Evolutionary conservation across 148 eudicot genomes (phyloP).

Genomic region (Arctostaphylos glauca): DNA sequence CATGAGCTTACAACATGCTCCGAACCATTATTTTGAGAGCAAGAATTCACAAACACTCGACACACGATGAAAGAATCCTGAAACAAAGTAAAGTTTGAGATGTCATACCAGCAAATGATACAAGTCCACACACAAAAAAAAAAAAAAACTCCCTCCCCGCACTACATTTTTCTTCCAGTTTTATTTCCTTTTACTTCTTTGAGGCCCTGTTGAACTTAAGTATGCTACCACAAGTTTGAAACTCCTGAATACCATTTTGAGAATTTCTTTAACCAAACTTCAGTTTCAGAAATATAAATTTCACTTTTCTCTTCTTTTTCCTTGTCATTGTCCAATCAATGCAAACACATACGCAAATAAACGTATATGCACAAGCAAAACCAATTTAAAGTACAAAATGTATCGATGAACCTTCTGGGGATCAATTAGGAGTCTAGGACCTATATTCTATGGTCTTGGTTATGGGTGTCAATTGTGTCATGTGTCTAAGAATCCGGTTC

Average conservation of each 20-base stretch:
- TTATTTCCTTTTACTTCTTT: background rate
- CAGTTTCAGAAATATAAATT: background rate
- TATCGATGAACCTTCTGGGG: no score
- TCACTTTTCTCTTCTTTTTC: background rate
- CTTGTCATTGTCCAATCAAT: background rate
- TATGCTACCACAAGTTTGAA: background rate
- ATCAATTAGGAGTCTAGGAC: no score
- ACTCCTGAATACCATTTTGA: background rate
- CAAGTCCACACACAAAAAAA: background rate
- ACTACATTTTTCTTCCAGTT: background rate
- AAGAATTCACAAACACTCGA: constrained; percentile 43
- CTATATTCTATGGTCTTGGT: no score
- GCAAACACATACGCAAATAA: no score
- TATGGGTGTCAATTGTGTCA: no score
- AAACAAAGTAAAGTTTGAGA: constrained; percentile 15
- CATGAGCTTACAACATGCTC: constrained; percentile 46
- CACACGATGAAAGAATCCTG: constrained; percentile 58
- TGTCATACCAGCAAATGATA: background rate
- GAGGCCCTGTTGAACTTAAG: background rate
- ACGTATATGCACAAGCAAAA: no score
- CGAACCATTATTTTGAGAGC: constrained; percentile 24
- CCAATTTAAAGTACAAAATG: no score
- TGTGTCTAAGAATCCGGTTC: no score
- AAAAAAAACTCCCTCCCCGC: background rate
- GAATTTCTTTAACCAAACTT: background rate